Conservation (phyloP, 495 filamentous ascomycete genomes). For the Penicillium nucicola region DNA sequence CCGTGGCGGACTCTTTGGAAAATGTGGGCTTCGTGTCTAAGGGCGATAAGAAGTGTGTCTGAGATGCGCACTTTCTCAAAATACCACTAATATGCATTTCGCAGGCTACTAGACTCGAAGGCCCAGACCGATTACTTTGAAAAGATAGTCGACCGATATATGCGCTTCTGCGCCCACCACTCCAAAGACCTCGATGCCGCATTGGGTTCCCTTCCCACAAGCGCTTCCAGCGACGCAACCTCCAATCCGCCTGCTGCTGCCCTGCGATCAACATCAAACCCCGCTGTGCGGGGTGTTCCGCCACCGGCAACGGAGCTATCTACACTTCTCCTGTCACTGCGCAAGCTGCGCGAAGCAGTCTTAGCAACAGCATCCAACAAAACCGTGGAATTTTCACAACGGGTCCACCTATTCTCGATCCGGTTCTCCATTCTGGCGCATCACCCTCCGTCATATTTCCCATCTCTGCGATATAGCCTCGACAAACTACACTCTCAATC, state of each 20-base stretch:
- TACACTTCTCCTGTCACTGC: slow-evolving; percentile 67
- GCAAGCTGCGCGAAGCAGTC: slow-evolving; percentile 88
- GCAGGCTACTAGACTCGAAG: slow-evolving; percentile 71
- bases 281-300: slow-evolving; percentile 22
- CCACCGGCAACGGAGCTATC: slow-evolving; percentile 52
- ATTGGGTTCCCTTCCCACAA: slow-evolving; percentile 63
- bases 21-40: slow-evolving; percentile 82
- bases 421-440: slow-evolving; percentile 74
- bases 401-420: slow-evolving; percentile 76
- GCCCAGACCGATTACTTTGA: slow-evolving; percentile 80
- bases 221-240: slow-evolving; percentile 38
- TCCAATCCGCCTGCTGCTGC: slow-evolving; percentile 38
- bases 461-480: slow-evolving; percentile 77
- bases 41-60: slow-evolving; percentile 68
- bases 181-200: slow-evolving; percentile 67
- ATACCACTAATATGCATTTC: slow-evolving; percentile 3
- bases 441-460: slow-evolving; percentile 84
- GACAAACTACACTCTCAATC: slow-evolving; percentile 59
- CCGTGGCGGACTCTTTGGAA: slow-evolving; percentile 71
- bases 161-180: slow-evolving; percentile 76
- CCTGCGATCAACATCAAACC: slow-evolving; percentile 17
- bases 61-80: not conserved
- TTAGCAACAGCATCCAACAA: slow-evolving; percentile 63
- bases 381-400: slow-evolving; percentile 57
- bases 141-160: slow-evolving; percentile 81